A percentile compares a stretch with the other conserved stretches of the same genome.
Conservation (phyloP, 805 yeast genomes). For the Hanseniaspora clermontiae region DNA sequence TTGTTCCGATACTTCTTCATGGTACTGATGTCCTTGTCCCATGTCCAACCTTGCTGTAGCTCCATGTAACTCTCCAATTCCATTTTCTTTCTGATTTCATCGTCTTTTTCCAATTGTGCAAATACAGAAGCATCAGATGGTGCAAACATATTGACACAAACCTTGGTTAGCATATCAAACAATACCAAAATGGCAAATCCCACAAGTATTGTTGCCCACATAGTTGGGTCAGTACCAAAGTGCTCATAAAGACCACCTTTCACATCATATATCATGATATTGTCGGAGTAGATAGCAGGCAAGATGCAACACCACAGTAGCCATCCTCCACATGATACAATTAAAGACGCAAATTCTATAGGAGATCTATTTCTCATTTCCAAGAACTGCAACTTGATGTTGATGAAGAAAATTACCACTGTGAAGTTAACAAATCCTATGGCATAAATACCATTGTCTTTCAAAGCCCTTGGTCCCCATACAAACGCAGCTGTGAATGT, state of each 20-base stretch:
- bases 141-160: constrained; percentile 40
- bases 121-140: constrained; percentile 73
- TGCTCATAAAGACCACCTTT: constrained; percentile 51
- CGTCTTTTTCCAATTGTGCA: constrained; percentile 61
- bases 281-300: constrained; percentile 48
- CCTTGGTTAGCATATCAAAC: constrained; percentile 53
- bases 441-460: constrained; percentile 71
- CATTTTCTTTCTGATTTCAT: constrained; percentile 50
- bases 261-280: constrained; percentile 50
- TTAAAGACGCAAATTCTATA: constrained; percentile 50
- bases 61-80: constrained; percentile 65
- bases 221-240: constrained; percentile 69
- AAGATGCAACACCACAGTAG: constrained; percentile 68
- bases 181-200: constrained; percentile 46
- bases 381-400: constrained; percentile 63
- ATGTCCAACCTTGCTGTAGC: constrained; percentile 67
- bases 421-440: constrained; percentile 67
- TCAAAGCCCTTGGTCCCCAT: constrained; percentile 58
- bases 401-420: constrained; percentile 58
- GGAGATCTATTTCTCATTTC: constrained; percentile 70
- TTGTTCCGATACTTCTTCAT: constrained; percentile 22
- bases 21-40: constrained; percentile 38
- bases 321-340: constrained; percentile 75
- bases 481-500: constrained; percentile 53
- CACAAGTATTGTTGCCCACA: constrained; percentile 70